Percentiles rank a stretch among this genome's conserved stretches.
Evolutionary conservation across 1,284 basidiomycete species (phyloP).

Genomic region (Tremellales sp.): DNA sequence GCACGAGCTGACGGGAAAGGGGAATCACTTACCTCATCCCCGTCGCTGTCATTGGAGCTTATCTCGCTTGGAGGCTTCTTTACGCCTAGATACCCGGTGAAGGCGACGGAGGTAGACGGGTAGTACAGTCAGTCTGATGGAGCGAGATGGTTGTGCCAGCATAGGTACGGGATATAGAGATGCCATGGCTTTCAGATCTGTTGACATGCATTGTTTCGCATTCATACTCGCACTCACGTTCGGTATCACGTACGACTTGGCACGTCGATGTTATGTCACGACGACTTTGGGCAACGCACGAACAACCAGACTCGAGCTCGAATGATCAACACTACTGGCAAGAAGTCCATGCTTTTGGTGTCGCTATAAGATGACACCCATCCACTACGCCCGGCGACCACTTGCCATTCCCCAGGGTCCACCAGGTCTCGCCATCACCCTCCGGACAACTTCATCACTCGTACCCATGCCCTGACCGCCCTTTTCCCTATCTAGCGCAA

Average conservation of each 20-base stretch:
- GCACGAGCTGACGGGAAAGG: background rate
- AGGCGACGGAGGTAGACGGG: background rate
- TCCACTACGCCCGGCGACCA: background rate
- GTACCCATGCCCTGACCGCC: slow-evolving; percentile 27
- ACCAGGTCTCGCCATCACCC: slow-evolving; percentile 25
- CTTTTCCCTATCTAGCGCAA: slow-evolving; percentile 40
- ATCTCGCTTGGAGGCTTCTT: slow-evolving; percentile 45
- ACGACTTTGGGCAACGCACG: too few species aligned
- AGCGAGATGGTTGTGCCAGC: too few species aligned
- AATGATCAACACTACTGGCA: too few species aligned
- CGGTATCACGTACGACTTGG: too few species aligned
- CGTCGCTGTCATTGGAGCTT: slow-evolving; percentile 37
- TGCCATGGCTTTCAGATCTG: too few species aligned
- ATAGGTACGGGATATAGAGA: too few species aligned
- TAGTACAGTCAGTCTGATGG: background rate
- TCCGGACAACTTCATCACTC: slow-evolving; percentile 27
- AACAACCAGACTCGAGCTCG: too few species aligned
- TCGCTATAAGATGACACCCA: background rate
- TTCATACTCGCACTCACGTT: too few species aligned
- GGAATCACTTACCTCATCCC: slow-evolving; percentile 26
- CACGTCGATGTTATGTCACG: too few species aligned
- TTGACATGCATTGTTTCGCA: too few species aligned
- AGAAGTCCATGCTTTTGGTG: background rate
- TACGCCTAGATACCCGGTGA: slow-evolving; percentile 36
- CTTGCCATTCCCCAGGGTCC: slow-evolving; percentile 18